Evolutionary conservation across 257 asterid species (phyloP).

Genomic region (Petrea volubilis): DNA sequence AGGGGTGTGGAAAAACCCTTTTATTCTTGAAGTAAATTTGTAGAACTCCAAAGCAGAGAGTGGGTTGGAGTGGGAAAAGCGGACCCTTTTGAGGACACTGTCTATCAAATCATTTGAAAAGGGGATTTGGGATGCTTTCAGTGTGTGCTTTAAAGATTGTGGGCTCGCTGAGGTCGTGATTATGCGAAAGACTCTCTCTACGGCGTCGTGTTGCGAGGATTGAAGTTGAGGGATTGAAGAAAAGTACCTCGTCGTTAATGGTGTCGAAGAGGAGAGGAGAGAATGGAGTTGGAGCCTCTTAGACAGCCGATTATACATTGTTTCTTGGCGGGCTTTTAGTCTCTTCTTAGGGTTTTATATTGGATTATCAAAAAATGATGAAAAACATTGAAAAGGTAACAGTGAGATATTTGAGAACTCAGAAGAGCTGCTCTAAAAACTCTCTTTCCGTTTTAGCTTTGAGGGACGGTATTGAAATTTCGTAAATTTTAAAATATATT

Average conservation of each 20-base stretch:
- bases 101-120: constrained; percentile 69
- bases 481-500: too few species aligned
- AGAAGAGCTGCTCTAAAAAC: too few species aligned
- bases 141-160: constrained; percentile 48
- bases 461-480: too few species aligned
- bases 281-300: constrained; percentile 20
- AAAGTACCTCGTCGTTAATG: constrained; percentile 24
- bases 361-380: too few species aligned
- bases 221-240: constrained; percentile 30
- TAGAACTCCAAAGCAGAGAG: constrained; percentile 66
- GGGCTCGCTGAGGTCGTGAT: constrained; percentile 56
- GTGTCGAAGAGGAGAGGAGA: constrained; percentile 17
- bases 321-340: neutral
- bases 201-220: constrained; percentile 36
- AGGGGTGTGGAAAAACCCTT: constrained; percentile 63
- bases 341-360: neutral
- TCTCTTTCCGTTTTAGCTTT: too few species aligned
- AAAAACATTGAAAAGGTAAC: neutral
- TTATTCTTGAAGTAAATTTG: constrained; percentile 45
- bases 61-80: constrained; percentile 87
- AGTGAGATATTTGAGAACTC: neutral
- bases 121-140: constrained; percentile 50
- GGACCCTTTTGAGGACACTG: constrained; percentile 70
- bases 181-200: constrained; percentile 52
- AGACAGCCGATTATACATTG: constrained; percentile 18